Evolutionary conservation across 192 early-diverging fungal species (phyloP).

Genomic region (Coemansia sp.): DNA sequence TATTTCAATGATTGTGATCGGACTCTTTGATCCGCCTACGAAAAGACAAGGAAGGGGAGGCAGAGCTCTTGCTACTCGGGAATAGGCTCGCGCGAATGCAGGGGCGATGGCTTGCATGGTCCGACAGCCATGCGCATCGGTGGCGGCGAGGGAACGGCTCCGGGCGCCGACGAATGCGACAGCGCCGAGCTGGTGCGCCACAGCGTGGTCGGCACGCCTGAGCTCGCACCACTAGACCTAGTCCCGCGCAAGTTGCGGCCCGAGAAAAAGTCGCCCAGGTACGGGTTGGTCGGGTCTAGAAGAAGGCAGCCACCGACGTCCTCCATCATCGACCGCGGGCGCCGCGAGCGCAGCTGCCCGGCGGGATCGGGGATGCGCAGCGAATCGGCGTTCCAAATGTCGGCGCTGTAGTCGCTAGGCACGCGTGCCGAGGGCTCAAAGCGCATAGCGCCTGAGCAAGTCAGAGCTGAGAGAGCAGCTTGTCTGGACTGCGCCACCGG

Average conservation of each 20-base stretch:
- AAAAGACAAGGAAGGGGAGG: too few species aligned
- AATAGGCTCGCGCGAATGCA: constrained; percentile 13
- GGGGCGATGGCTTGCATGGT: constrained; percentile 13
- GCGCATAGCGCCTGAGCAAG: too few species aligned
- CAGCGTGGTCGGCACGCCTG: constrained; percentile 11
- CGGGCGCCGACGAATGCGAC: background rate
- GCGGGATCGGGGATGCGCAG: constrained; percentile 34
- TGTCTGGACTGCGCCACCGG: constrained; percentile 20
- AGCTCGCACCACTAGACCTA: constrained; percentile 7
- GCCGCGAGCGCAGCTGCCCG: constrained; percentile 8
- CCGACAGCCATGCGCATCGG: constrained; percentile 7
- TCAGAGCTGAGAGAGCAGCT: background rate
- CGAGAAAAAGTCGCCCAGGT: constrained; percentile 37
- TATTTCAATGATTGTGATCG: too few species aligned
- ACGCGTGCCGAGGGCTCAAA: constrained; percentile 3
- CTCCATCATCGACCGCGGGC: constrained; percentile 38
- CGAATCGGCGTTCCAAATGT: constrained; percentile 41
- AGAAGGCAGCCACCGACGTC: constrained; percentile 4
- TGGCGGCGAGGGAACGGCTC: constrained; percentile 10
- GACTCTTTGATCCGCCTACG: too few species aligned
- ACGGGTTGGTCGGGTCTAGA: constrained; percentile 42
- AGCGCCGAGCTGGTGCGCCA: background rate
- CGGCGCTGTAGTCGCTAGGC: constrained; percentile 13
- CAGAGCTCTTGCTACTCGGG: constrained; percentile 12
- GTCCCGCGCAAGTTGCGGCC: constrained; percentile 17